phyloP scores from a whole-genome alignment of 805 yeast genomes.

The Candida ponderosae region DNA sequence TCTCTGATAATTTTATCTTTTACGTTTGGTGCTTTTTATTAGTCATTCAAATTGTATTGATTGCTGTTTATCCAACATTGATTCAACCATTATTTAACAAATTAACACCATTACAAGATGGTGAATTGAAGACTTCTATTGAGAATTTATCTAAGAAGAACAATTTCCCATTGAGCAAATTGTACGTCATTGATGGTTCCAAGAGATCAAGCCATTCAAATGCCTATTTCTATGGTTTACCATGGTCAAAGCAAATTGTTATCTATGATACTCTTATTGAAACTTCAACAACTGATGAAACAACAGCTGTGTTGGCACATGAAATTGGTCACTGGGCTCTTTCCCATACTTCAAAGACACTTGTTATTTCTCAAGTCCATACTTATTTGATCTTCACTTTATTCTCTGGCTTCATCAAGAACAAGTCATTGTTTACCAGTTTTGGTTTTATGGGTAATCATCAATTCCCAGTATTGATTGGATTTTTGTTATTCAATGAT shows the following conservation, averaged over 20 bases:
- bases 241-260: constrained; percentile 95
- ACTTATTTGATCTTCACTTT: constrained; percentile 57
- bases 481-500: constrained; percentile 74
- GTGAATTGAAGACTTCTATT: constrained; percentile 76
- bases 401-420: constrained; percentile 75
- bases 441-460: constrained; percentile 57
- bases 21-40: constrained; percentile 72
- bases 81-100: constrained; percentile 93
- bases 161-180: constrained; percentile 77
- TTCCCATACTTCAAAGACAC: constrained; percentile 75
- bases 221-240: constrained; percentile 93
- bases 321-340: constrained; percentile 98
- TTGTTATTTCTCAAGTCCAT: constrained; percentile 58
- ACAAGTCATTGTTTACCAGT: constrained; percentile 66
- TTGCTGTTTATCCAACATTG: constrained; percentile 73
- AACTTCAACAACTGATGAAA: constrained; percentile 67
- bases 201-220: constrained; percentile 94
- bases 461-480: constrained; percentile 69
- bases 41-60: constrained; percentile 60
- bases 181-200: constrained; percentile 94
- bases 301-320: constrained; percentile 94
- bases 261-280: constrained; percentile 86
- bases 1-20: constrained; percentile 73
- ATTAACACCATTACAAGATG: constrained; percentile 82
- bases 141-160: constrained; percentile 70